A percentile compares a stretch with the other conserved stretches of the same genome.
Evolutionary conservation across 2,329 filamentous ascomycete species (phyloP).

Genomic region (Aspergillus phoenicis): DNA sequence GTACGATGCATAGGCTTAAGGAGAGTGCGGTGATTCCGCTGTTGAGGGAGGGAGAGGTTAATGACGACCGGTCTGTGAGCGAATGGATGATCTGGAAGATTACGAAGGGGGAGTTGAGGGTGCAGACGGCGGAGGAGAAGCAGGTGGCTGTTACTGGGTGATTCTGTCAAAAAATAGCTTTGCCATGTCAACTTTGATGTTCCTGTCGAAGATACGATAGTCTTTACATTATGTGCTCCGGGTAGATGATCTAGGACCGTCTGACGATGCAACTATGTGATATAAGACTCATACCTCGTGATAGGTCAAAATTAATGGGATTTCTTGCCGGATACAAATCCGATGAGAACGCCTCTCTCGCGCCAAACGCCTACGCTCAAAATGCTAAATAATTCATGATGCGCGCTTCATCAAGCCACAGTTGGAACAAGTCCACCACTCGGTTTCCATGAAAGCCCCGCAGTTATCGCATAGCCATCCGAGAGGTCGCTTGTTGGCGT

Average conservation of each 20-base stretch:
- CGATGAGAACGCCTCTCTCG: neutral
- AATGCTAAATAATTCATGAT: constrained; percentile 38
- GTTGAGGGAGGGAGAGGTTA: constrained; percentile 14
- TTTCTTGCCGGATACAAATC: neutral
- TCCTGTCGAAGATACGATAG: rapidly evolving
- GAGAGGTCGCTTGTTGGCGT: constrained; percentile 50
- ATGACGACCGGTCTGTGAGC: constrained; percentile 13
- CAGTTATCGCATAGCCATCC: constrained; percentile 64
- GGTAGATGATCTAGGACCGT: neutral
- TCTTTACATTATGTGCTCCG: too few species aligned
- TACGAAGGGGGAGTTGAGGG: constrained; percentile 16
- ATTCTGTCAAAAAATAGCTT: neutral
- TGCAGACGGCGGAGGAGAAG: neutral
- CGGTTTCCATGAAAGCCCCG: constrained; percentile 63
- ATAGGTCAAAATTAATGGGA: neutral
- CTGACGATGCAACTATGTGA: neutral
- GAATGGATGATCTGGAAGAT: constrained; percentile 19
- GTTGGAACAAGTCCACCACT: constrained; percentile 66
- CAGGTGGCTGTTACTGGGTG: neutral
- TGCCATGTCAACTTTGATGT: neutral
- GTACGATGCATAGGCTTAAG: constrained; percentile 17
- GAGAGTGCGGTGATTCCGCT: constrained; percentile 16
- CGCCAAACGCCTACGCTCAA: neutral
- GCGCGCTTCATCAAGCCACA: constrained; percentile 62
- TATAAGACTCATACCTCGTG: neutral